Evolutionary conservation across 768 basidiomycete species (phyloP), one percentile per base, ranked within the genome.

Genomic region (Tricholoma sp.): DNA sequence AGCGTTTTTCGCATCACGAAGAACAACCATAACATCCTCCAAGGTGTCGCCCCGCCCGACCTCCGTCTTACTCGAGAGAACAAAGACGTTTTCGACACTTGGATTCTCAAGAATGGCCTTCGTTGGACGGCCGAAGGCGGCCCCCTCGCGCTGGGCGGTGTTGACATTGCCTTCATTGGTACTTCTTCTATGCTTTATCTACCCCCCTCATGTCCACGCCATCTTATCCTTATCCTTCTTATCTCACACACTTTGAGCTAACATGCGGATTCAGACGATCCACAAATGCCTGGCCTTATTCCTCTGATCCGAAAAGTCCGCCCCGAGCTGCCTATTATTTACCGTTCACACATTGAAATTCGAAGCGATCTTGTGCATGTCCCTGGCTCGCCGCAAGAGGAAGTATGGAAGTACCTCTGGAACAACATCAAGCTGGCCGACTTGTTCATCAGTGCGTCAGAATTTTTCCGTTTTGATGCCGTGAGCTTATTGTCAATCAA

Each of bases 351-450:
- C 76, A 97, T 97, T 59, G 94, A 98, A 75, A 94, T 89, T 62
- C 86, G 88, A 50, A 88, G 88, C 62, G 90, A 94, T 69, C 85
- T 97, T 41, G 85, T 92, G 21, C 89, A 94, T 69, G 78, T 84
- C 22, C 74, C 83, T 21, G 88, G 86, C 29, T 93, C 92, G 11
- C 89, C 91, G 19, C 93, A 95, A 67, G 85, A 88, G 67, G 88
- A 90, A 63, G 93, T 95, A 16, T 98, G 94, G 94, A 83, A 94
- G 65, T 98, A 94, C 72, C 81, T 98, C 12, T 97, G 89, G 88
- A 86, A 91, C 64, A 94, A 91, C 71, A 93, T 98, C 66, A 80
- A 92, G 68, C 79, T 87, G 29, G 88, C 91, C 43, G 94, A 97
- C 75, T 71, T 95, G 66, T 97, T 96, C 76, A 88, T 96, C 83